These are phyloP conservation scores for Helotiales sp. DNA, from an alignment of 2,329 filamentous ascomycete species.

Conservation along the genomic window DNA sequence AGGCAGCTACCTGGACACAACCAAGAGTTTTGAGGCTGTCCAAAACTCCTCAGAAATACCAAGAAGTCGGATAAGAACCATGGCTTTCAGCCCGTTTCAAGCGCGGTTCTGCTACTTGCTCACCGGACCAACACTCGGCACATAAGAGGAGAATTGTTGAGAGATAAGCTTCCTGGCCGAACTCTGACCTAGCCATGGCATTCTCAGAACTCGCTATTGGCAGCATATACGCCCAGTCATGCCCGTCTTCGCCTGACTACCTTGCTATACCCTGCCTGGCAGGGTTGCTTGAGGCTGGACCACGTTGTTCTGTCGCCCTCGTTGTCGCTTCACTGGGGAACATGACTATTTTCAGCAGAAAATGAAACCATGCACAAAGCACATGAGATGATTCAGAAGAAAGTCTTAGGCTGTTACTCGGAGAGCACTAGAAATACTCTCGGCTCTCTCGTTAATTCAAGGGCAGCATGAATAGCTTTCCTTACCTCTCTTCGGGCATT, in stretches of 20 bases:
- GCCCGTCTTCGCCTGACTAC: background rate
- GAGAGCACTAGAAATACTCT: background rate
- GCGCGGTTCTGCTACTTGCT: background rate
- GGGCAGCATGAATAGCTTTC: too few relatives aligned
- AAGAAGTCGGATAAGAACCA: conserved; percentile 1
- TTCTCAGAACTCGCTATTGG: background rate
- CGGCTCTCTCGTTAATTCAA: too few relatives aligned
- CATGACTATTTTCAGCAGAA: background rate
- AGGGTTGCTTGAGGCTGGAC: background rate
- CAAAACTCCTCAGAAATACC: background rate
- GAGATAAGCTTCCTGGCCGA: conserved; percentile 5
- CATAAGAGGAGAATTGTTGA: conserved; percentile 1
- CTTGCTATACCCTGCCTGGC: background rate
- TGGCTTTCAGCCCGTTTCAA: background rate
- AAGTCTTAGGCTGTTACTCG: background rate
- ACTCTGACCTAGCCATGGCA: background rate
- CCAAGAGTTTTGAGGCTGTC: too few relatives aligned
- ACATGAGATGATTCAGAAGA: background rate
- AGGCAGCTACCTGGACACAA: background rate
- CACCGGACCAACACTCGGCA: background rate
- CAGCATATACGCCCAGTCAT: background rate
- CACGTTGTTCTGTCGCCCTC: background rate
- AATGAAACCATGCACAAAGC: background rate
- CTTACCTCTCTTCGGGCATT: too few relatives aligned
- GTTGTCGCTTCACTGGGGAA: background rate